Evolutionary conservation across 2,329 filamentous ascomycete species (phyloP), one percentile per base, ranked within the genome.

Genomic region (Falciphora oryzae): DNA sequence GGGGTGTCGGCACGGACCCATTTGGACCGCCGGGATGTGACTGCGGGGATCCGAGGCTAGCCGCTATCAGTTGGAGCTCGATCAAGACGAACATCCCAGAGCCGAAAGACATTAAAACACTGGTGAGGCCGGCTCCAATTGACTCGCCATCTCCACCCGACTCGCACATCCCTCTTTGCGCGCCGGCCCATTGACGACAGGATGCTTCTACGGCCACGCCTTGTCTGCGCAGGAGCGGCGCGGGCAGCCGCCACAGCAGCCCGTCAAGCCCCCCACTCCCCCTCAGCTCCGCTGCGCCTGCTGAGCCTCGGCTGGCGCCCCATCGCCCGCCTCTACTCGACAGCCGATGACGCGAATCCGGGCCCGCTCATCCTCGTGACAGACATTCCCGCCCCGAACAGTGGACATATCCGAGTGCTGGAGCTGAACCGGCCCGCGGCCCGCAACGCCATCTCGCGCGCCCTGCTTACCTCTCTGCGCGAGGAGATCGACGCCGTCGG

Each of bases 401-500:
- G 86, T 25, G 95, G 94, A 68, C 90, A 89, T 78, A 95, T 98
- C 77, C 89, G 92, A 66, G 84, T 98, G 68, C 86, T 98, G 65
- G 89, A 94, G 67, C 85, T 99, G 69, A 95, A 97, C 79, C 85
- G 93, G 4, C 93, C 93, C 0, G 76, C 85, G 11, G 89, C 93
- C 50, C 90, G 94, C 72, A 99, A 99, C 77, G 95, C 95, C 69
- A 91, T 99, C 73, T 98, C 93, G 0, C 84, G 82, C 65, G 86
- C 88, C 65, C 83, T 99, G 53, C 84, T 99, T 63, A 78, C 85
- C 4, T 84, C 89, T 61, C 82, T 99, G 65, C 84, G 85, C 62
- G 81, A 84, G 57, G 86, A 97, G 72, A 82, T 98, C 65, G 85
- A 92, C 70, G 83, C 84, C 66, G 83, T 98, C 59, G 85, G 89